Conservation (phyloP, 2,329 filamentous ascomycete species). For the Xylaria multiplex region DNA sequence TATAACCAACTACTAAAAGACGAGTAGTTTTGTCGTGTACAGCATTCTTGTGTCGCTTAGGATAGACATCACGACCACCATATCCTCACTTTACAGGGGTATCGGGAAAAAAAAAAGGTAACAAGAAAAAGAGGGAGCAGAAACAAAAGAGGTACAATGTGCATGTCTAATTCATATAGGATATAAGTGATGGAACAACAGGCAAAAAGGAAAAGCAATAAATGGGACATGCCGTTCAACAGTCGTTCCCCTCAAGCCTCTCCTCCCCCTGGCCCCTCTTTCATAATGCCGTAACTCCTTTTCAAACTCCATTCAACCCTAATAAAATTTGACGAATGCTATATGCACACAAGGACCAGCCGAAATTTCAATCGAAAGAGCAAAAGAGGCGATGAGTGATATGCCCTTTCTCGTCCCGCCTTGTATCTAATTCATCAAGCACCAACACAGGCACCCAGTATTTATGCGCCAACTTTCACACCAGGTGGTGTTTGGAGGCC, state of each 20-base stretch:
- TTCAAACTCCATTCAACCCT: constrained; percentile 9
- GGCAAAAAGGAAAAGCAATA: not conserved
- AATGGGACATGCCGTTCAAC: not conserved
- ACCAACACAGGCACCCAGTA: not conserved
- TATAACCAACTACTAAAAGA: too few relatives aligned
- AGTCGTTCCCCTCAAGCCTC: not conserved
- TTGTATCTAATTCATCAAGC: constrained; percentile 2
- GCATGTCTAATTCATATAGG: constrained; percentile 5
- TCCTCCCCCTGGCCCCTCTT: not conserved
- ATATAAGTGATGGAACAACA: constrained; percentile 5
- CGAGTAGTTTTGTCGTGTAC: too few relatives aligned
- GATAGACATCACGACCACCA: not conserved
- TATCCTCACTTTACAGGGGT: too few relatives aligned
- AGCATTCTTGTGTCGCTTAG: too few relatives aligned
- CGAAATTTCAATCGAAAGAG: not conserved
- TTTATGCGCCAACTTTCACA: constrained; percentile 39
- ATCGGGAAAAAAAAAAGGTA: not conserved
- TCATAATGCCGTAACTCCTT: constrained; percentile 32
- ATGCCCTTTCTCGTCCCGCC: not conserved
- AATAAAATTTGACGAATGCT: constrained; percentile 14
- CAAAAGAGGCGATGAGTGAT: not conserved
- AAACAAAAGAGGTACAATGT: not conserved
- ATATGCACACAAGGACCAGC: constrained; percentile 2
- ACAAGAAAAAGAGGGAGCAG: not conserved
- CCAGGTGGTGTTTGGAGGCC: constrained; percentile 35